Percentiles rank a stretch among this genome's conserved stretches.
Conservation (phyloP, 768 basidiomycete species). For the Pulveroboletus sp. region DNA sequence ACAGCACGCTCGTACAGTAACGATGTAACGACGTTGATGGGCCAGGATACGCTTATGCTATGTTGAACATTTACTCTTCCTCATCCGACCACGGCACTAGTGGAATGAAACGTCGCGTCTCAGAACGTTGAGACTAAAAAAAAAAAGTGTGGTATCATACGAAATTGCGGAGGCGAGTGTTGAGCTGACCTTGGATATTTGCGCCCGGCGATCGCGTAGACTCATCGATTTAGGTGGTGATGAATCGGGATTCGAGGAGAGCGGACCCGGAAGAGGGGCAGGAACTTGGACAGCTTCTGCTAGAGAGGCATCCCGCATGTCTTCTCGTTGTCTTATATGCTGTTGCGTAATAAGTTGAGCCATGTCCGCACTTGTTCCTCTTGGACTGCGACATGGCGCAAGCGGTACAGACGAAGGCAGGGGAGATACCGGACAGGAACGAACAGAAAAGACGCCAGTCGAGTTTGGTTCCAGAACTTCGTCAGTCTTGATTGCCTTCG, state of each 20-base stretch:
- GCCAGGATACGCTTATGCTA: conserved; percentile 12
- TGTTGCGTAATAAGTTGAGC: neutral
- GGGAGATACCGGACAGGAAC: conserved; percentile 14
- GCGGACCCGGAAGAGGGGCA: neutral
- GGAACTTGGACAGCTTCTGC: neutral
- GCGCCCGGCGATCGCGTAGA: conserved; percentile 29
- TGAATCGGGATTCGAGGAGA: neutral
- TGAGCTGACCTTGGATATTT: conserved; percentile 24
- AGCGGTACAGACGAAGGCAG: conserved; percentile 4
- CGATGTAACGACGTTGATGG: conserved; percentile 12
- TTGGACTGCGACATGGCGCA: neutral
- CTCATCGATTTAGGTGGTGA: conserved; percentile 28
- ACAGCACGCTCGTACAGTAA: neutral
- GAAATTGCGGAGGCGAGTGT: neutral
- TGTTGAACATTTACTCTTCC: conserved; percentile 16
- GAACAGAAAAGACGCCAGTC: conserved; percentile 11
- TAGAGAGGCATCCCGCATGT: neutral
- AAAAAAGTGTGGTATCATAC: neutral
- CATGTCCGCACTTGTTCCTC: neutral
- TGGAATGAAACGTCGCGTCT: conserved; percentile 28
- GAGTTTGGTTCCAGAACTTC: conserved; percentile 7
- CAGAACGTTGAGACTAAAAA: conserved; percentile 24
- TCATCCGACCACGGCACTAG: conserved; percentile 31
- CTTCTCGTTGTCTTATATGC: neutral
- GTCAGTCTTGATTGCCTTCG: conserved; percentile 17